These are phyloP conservation scores for Thalassiosira hispida DNA, from an alignment of 352 stramenopile genomes.

Conservation along the genomic window DNA sequence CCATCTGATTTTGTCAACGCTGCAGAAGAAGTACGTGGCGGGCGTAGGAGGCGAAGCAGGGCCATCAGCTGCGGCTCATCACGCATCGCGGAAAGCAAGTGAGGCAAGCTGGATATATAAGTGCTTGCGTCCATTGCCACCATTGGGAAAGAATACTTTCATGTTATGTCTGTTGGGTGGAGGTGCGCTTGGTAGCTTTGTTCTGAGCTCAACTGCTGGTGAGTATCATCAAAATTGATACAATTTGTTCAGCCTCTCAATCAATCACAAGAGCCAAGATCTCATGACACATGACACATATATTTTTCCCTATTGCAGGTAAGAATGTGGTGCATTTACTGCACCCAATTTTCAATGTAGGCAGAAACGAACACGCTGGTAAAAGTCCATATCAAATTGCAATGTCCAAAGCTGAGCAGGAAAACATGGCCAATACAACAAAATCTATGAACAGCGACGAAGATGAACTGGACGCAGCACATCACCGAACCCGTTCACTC, in stretches of 20 bases:
- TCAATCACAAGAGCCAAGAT: too few species aligned
- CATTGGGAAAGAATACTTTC: conserved; percentile 70
- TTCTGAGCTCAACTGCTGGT: conserved; percentile 65
- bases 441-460: background rate
- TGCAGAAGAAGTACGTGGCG: conserved; percentile 18
- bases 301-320: too few species aligned
- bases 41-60: background rate
- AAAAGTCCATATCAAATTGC: conserved; percentile 51
- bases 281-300: too few species aligned
- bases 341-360: conserved; percentile 75
- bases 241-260: conserved; percentile 1
- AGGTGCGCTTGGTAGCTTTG: conserved; percentile 69
- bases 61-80: background rate
- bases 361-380: conserved; percentile 47
- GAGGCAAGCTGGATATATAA: conserved; percentile 30
- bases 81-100: conserved; percentile 32
- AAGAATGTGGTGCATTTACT: conserved; percentile 78
- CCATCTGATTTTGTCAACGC: conserved; percentile 32
- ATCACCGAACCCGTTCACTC: conserved; percentile 36
- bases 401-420: conserved; percentile 14
- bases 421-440: background rate
- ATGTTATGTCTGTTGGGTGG: conserved; percentile 63
- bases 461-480: conserved; percentile 28
- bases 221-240: conserved; percentile 4
- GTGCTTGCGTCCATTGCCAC: conserved; percentile 28